phyloP scores from a whole-genome alignment of 192 early-diverging fungal species.

The Coemansia sp. region DNA sequence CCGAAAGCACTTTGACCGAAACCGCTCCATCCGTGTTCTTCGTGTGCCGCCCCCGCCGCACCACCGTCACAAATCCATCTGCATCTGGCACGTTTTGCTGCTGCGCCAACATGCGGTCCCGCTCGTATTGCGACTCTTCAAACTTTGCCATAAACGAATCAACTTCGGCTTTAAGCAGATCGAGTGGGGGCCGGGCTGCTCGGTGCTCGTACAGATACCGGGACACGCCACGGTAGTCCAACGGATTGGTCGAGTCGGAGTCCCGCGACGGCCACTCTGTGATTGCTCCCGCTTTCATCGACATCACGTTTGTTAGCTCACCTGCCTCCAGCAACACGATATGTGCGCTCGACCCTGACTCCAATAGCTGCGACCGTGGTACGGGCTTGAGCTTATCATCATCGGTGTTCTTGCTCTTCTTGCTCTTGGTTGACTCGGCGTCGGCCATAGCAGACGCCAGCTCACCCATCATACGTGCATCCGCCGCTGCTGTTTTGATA shows the following conservation, averaged over 20 bases:
- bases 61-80: slow-evolving; percentile 89
- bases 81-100: slow-evolving; percentile 82
- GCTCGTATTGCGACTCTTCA: slow-evolving; percentile 71
- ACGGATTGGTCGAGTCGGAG: slow-evolving; percentile 28
- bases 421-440: slow-evolving; percentile 20
- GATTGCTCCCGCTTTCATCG: slow-evolving; percentile 58
- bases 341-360: slow-evolving; percentile 63
- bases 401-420: slow-evolving; percentile 21
- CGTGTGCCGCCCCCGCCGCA: slow-evolving; percentile 64
- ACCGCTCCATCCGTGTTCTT: slow-evolving; percentile 70
- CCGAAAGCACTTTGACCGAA: slow-evolving; percentile 61
- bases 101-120: slow-evolving; percentile 62
- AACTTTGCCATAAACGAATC: slow-evolving; percentile 78
- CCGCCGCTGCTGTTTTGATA: slow-evolving; percentile 18
- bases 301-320: slow-evolving; percentile 62
- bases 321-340: slow-evolving; percentile 70
- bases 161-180: slow-evolving; percentile 61
- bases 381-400: slow-evolving; percentile 24
- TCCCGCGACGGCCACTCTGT: slow-evolving; percentile 46
- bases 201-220: slow-evolving; percentile 47
- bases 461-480: slow-evolving; percentile 40
- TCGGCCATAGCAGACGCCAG: slow-evolving; percentile 38
- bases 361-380: slow-evolving; percentile 46
- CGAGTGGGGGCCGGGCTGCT: slow-evolving; percentile 40
- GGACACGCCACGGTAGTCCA: slow-evolving; percentile 36